phyloP scores from a whole-genome alignment of 306 rosid species.

The Vigna radiata region DNA sequence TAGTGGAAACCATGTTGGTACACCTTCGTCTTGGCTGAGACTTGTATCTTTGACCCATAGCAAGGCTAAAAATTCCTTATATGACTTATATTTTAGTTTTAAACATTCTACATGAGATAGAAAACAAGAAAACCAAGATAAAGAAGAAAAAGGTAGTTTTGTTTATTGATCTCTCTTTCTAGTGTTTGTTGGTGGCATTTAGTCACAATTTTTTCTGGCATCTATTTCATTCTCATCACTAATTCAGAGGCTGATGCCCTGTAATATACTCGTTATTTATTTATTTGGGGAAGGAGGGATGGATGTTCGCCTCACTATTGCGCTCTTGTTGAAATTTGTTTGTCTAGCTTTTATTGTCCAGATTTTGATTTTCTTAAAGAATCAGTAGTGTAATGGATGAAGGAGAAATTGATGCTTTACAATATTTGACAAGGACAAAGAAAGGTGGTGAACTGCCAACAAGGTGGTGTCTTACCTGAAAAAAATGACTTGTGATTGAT shows the following conservation, averaged over 20 bases:
- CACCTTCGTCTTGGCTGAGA: slow-evolving; percentile 19
- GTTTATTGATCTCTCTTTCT: slow-evolving; percentile 17
- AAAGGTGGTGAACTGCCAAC: background rate
- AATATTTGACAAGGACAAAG: background rate
- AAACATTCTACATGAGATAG: slow-evolving; percentile 12
- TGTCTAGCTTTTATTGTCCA: background rate
- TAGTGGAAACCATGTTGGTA: slow-evolving; percentile 24
- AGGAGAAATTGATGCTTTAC: background rate
- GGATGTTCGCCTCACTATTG: background rate
- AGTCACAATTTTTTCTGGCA: slow-evolving; percentile 3
- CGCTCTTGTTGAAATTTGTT: background rate
- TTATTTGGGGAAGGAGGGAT: background rate
- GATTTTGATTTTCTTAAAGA: slow-evolving; percentile 6
- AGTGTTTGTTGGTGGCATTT: slow-evolving; percentile 15
- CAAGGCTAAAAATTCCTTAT: background rate
- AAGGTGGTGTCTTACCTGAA: background rate
- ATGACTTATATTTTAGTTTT: slow-evolving; percentile 7
- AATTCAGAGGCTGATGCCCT: slow-evolving; percentile 14
- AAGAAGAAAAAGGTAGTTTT: slow-evolving; percentile 1
- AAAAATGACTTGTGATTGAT: slow-evolving; percentile 1
- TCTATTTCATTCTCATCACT: background rate
- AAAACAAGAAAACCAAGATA: background rate
- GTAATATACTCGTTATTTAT: background rate
- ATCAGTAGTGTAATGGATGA: background rate
- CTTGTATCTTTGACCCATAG: slow-evolving; percentile 11